phyloP scores from a whole-genome alignment of 768 basidiomycete species.

The Coprinellus aureogranulatus region DNA sequence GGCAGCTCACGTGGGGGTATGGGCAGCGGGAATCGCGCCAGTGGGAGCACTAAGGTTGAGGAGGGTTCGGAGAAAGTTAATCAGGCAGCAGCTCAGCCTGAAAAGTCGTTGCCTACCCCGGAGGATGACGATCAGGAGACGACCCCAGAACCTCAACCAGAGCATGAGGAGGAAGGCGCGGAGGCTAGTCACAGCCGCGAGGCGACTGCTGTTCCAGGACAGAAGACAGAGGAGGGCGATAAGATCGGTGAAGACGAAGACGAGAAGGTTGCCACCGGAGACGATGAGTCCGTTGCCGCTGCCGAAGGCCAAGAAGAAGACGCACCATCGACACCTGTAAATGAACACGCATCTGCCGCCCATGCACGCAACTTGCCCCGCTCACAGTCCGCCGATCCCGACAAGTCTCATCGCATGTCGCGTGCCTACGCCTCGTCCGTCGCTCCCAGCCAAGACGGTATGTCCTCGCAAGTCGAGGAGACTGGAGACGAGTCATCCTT shows the following conservation, averaged over 20 bases:
- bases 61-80: slow-evolving; percentile 25
- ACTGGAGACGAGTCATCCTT: slow-evolving; percentile 73
- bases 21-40: slow-evolving; percentile 7
- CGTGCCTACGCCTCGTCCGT: slow-evolving; percentile 56
- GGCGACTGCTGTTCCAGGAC: not conserved
- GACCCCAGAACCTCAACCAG: slow-evolving; percentile 1
- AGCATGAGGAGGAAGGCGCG: slow-evolving; percentile 24
- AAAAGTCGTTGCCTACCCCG: slow-evolving; percentile 13
- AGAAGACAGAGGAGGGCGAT: not conserved
- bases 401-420: slow-evolving; percentile 55
- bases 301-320: slow-evolving; percentile 13
- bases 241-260: slow-evolving; percentile 1
- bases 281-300: slow-evolving; percentile 6
- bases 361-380: slow-evolving; percentile 56
- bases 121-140: slow-evolving; percentile 12
- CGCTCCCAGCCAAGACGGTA: slow-evolving; percentile 38
- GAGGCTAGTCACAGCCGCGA: slow-evolving; percentile 17
- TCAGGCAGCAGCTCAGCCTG: slow-evolving; percentile 6
- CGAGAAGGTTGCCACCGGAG: slow-evolving; percentile 5
- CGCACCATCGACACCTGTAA: slow-evolving; percentile 14
- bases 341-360: slow-evolving; percentile 34
- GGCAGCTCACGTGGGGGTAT: slow-evolving; percentile 57
- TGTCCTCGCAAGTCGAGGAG: slow-evolving; percentile 36
- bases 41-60: slow-evolving; percentile 20
- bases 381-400: slow-evolving; percentile 81